Percentiles rank a stretch among this genome's conserved stretches.
phyloP scores from a whole-genome alignment of 2,329 filamentous ascomycete genomes.

The Huntiella abstrusa region DNA sequence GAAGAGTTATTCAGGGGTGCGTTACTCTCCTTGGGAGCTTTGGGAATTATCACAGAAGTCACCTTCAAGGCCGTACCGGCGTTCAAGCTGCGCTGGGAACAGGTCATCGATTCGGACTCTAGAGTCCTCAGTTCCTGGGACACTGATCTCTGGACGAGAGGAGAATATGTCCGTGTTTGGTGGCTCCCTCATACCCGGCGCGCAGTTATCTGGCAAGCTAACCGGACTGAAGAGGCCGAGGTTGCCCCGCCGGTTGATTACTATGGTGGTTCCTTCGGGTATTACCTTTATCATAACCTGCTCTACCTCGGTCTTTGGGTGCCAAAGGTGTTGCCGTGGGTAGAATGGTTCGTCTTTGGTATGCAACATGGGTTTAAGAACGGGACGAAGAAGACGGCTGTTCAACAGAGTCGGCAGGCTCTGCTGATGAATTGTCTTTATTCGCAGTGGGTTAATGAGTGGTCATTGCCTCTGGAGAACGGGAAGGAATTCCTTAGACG shows the following conservation, averaged over 20 bases:
- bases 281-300: slow-evolving; percentile 80
- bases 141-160: slow-evolving; percentile 56
- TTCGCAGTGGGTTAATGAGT: slow-evolving; percentile 97
- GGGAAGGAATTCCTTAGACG: slow-evolving; percentile 75
- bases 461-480: slow-evolving; percentile 72
- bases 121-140: slow-evolving; percentile 56
- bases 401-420: slow-evolving; percentile 62
- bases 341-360: slow-evolving; percentile 93
- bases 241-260: slow-evolving; percentile 46
- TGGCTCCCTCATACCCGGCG: slow-evolving; percentile 88
- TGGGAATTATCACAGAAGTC: slow-evolving; percentile 82
- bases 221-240: slow-evolving; percentile 48
- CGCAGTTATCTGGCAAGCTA: slow-evolving; percentile 78
- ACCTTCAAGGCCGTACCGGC: slow-evolving; percentile 64
- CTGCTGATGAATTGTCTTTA: slow-evolving; percentile 95
- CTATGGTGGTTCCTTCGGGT: slow-evolving; percentile 68
- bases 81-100: slow-evolving; percentile 74
- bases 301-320: slow-evolving; percentile 62
- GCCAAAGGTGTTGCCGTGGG: slow-evolving; percentile 63
- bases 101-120: slow-evolving; percentile 53
- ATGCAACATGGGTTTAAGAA: slow-evolving; percentile 89
- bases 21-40: slow-evolving; percentile 67
- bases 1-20: slow-evolving; percentile 73
- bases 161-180: slow-evolving; percentile 88
- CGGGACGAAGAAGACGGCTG: slow-evolving; percentile 46